Base-by-base conservation (phyloP, 257 asterid species). In the Cynanchum wilfordii region DNA sequence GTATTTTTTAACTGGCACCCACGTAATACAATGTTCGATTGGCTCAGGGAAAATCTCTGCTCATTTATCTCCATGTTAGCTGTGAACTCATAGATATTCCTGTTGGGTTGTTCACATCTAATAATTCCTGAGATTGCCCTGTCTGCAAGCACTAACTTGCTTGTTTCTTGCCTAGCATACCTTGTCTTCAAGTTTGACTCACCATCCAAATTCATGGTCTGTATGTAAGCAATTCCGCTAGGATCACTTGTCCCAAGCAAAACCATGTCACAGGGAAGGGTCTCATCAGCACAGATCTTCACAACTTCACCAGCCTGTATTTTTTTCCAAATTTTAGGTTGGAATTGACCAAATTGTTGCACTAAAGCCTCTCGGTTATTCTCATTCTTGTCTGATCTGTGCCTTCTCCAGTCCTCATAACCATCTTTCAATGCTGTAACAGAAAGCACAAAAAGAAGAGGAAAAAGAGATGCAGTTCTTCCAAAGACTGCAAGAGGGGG, bases 401-500 rank as follows among this genome's bases (percentile, higher is more conserved):
- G 99, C 69, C 99, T 86, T 80, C 99, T 86, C 99, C 98, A 95
- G 81, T 95, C 99, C 85, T 94, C 98, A 77, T 95, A 95, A 63
- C 98, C 98, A 84, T 95, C 99, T 85, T 95, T 95, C 63, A 95
- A 86, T 73, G 99, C 99, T 12, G 99, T 95, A 71, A 95, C 98
- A 54, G 96, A 79, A 72, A 95, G 99, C 77, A 95, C 99, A 51
- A 95, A 92, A 71, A 95, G 95, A 84, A 95, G 98, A 62, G 99
- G 99, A 77, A 95, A 87, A 73, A 90, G 96, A 64, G 99, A 95
- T 77, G 86, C 99, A 1, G 96, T 92, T 82, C 99, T 88, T 76
- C 99, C 99, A 80, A 95, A 95, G 68, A 95, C 98, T 30, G 99
- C 99, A 74, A 95, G 96, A 75, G 99, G 98, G 25, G 98, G 99